Evolutionary conservation across 805 yeast genomes (phyloP), one percentile per base, ranked within the genome.

Genomic region (Maudiozyma barnettii): DNA sequence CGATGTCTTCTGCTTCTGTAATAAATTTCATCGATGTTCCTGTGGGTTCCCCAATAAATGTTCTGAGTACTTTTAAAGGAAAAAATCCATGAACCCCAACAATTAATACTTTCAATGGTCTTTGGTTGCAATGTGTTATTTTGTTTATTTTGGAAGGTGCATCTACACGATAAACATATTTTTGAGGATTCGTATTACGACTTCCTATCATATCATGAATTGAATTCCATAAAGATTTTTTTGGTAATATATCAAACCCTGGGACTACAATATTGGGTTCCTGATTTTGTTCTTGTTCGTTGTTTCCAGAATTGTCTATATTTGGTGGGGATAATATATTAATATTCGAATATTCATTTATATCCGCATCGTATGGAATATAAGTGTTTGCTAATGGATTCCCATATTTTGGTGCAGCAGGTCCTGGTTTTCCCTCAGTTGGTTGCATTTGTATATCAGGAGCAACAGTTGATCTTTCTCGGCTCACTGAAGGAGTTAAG

Each of bases 1-100:
- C 76, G 0, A 90, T 81, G 48, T 72, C 72, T 53, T 89, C 98
- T 0, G 96, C 97, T 58, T 89, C 97, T 52, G 79, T 81, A 31
- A 95, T 88, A 66, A 91, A 93, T 60, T 84, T 83, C 41, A 83
- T 73, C 0, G 98, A 91, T 0, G 99, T 91, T 0, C 99, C 99
- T 19, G 95, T 93, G 4, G 99, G 99, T 52, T 90, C 89, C 2
- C 99, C 99, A 45, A 91, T 81, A 14, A 91, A 59, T 0, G 95
- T 89, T 45, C 99, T 69, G 9, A 93, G 71, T 74, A 88, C 81
- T 52, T 76, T 78, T 1, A 88, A 84, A 0, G 99, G 99, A 69
- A 93, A 91, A 59, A 90, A 91, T 0, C 99, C 99, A 67, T 91
- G 99, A 1, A 91, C 90, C 0, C 99, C 99, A 49, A 91, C 79